Percentiles rank a stretch among this genome's conserved stretches.
Conservation (phyloP, 192 early-diverging fungal genomes). For the Coemansia interrupta region DNA sequence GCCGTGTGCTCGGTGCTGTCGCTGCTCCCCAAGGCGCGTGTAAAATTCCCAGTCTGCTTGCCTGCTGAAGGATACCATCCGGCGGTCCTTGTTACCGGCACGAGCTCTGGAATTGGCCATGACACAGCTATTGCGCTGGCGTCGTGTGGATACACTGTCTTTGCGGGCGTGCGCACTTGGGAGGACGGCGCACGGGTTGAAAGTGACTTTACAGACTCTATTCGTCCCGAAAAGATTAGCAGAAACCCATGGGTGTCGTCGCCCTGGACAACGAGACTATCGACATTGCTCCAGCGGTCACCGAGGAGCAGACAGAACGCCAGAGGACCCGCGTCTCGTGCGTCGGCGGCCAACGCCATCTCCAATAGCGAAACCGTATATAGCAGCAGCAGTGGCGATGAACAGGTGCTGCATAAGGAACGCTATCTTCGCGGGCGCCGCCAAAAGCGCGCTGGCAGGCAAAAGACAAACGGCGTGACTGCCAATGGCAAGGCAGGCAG, state of each 20-base stretch:
- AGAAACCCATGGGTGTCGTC: conserved; percentile 27
- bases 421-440: too few species aligned
- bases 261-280: conserved; percentile 1
- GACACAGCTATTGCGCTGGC: conserved; percentile 53
- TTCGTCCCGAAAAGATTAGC: conserved; percentile 15
- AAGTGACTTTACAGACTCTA: conserved; percentile 31
- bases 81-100: conserved; percentile 53
- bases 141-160: conserved; percentile 50
- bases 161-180: conserved; percentile 53
- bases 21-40: conserved; percentile 49
- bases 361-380: neutral
- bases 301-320: neutral
- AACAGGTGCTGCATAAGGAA: too few species aligned
- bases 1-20: conserved; percentile 35
- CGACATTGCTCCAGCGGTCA: neutral
- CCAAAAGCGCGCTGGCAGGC: too few species aligned
- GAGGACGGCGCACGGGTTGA: conserved; percentile 50
- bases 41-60: conserved; percentile 25
- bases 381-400: neutral
- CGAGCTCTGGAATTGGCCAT: conserved; percentile 54
- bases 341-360: neutral
- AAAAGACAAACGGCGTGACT: too few species aligned
- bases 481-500: neutral
- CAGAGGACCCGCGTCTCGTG: neutral
- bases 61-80: conserved; percentile 38